Conservation (phyloP, 2,329 filamentous ascomycete genomes). For the Talaromyces atroroseus region DNA sequence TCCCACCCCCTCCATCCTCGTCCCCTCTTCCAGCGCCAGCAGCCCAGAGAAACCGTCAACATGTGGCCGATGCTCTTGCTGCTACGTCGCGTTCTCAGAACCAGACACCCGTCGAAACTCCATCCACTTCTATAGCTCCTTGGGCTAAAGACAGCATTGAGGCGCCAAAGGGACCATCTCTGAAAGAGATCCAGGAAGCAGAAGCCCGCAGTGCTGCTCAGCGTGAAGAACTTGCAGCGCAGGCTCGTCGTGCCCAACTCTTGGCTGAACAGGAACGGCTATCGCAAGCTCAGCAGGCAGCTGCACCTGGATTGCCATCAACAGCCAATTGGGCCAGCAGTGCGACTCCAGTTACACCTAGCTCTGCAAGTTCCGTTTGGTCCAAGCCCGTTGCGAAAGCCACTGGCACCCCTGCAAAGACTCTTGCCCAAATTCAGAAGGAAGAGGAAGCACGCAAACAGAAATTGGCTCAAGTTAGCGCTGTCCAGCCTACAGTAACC, state of each 20-base stretch:
- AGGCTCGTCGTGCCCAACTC: constrained; percentile 62
- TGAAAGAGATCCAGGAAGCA: constrained; percentile 94
- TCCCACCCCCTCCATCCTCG: constrained; percentile 66
- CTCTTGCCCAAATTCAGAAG: constrained; percentile 89
- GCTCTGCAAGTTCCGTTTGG: constrained; percentile 36
- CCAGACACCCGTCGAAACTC: constrained; percentile 64
- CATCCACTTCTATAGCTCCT: constrained; percentile 74
- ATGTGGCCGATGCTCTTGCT: constrained; percentile 68
- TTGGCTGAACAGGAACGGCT: constrained; percentile 74
- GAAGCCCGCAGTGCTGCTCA: constrained; percentile 91
- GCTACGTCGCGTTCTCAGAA: constrained; percentile 66
- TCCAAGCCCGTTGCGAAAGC: constrained; percentile 42
- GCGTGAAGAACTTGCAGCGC: constrained; percentile 73
- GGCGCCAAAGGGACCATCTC: constrained; percentile 74
- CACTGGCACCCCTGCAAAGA: constrained; percentile 50
- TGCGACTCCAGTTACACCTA: constrained; percentile 62
- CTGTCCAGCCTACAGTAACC: constrained; percentile 44
- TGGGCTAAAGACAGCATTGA: constrained; percentile 84
- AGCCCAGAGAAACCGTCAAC: constrained; percentile 76
- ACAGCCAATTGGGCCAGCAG: constrained; percentile 81
- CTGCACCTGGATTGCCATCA: constrained; percentile 69
- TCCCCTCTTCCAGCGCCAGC: constrained; percentile 84
- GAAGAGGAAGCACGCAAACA: constrained; percentile 91
- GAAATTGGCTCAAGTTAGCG: constrained; percentile 52
- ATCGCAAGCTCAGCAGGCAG: constrained; percentile 57